Base-by-base conservation (phyloP, 495 filamentous ascomycete species). In the Pyrenopolyporus hunteri region DNA sequence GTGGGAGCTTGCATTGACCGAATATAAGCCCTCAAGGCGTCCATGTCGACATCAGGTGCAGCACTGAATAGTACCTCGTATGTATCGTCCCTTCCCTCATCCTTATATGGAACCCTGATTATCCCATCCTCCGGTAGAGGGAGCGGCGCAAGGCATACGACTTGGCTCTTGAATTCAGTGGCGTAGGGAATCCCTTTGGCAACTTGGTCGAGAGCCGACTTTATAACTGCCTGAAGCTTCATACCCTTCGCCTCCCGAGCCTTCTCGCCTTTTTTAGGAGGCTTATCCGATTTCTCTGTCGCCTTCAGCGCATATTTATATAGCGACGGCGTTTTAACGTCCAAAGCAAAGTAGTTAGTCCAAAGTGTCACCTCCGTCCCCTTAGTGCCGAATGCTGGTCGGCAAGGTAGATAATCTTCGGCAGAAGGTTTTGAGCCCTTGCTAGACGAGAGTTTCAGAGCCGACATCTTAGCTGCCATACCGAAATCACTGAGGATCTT, bases 291-390 rank as follows among this genome's bases (percentile, higher is more conserved):
- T 3, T 25, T 11, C 9, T 37, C 19, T 1, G 78, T 57, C 6
- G 71, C 71, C 7, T 69, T 59, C 3, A 80, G n/a, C 4, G 49
- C 50, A 39, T 81, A 81, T 35, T 66, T 72, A 42, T 66, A 76
- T 2, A 84, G 35, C 61, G 67, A 14, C 50, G 61, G 53, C 7
- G 58, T 36, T 62, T 76, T 59, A 56, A 79, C 22, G 63, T 74
- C 73, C 17, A 90, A 49, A 2, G 79, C 72, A 59, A 89, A 83
- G 54, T 87, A 88, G 68, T 90, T 90, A 29, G 87, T 78, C 77
- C 82, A 88, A 0, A 90, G 75, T 5, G 71, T 68, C 3, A 86
- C 74, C 13, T 68, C 44, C 5, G 26, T 69, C 13, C 88, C 88
- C 10, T 57, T 57, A 1, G 75, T 84, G 33, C 86, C 86, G 65